These are phyloP conservation scores for Stachybotrys echinatus DNA, from an alignment of 2,329 filamentous ascomycete species.

Conservation along the genomic window DNA sequence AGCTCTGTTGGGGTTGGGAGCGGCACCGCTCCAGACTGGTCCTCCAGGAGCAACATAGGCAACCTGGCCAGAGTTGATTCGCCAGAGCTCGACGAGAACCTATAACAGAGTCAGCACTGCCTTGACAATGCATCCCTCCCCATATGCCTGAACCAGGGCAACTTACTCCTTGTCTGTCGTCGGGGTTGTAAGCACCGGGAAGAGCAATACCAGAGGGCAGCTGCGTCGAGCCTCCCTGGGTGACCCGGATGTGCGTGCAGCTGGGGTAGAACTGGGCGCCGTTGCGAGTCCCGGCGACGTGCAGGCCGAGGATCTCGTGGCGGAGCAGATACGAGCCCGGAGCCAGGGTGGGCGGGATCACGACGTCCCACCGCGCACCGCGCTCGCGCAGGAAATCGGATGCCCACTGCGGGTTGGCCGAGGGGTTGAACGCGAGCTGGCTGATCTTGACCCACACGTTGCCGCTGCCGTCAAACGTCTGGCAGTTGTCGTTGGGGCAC, in stretches of 20 bases:
- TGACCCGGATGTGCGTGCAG: not conserved
- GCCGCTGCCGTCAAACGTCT: slow-evolving; percentile 13
- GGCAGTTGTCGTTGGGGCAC: slow-evolving; percentile 19
- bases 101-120: not conserved
- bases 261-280: slow-evolving; percentile 38
- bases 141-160: too few species aligned
- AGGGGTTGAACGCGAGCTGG: slow-evolving; percentile 24
- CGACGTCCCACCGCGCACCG: slow-evolving; percentile 35
- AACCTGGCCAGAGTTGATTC: not conserved
- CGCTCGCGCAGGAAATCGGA: slow-evolving; percentile 25
- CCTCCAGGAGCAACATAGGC: not conserved
- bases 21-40: not conserved
- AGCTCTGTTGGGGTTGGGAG: slow-evolving; percentile 1
- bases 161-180: not conserved
- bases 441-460: slow-evolving; percentile 30
- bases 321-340: slow-evolving; percentile 50
- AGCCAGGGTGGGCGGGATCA: slow-evolving; percentile 44
- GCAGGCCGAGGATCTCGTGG: slow-evolving; percentile 43
- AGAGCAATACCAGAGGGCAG: slow-evolving; percentile 1
- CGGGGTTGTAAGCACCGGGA: slow-evolving; percentile 1
- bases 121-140: too few species aligned
- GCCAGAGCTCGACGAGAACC: slow-evolving; percentile 1
- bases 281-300: slow-evolving; percentile 33
- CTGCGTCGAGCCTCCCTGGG: not conserved
- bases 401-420: slow-evolving; percentile 23